phyloP scores from a whole-genome alignment of 2,329 filamentous ascomycete species.

The Diaporthe helianthi region DNA sequence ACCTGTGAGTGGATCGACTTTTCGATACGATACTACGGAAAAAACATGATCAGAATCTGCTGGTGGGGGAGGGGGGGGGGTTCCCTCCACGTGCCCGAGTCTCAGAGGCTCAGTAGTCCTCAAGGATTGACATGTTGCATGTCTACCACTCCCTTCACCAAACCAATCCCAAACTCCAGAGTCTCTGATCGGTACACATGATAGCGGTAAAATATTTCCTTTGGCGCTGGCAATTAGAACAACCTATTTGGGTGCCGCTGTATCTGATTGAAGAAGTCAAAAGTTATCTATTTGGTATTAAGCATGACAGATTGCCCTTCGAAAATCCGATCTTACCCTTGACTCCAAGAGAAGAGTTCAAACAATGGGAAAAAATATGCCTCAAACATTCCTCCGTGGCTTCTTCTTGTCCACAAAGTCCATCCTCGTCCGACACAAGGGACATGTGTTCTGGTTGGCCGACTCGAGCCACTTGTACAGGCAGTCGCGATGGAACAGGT shows the following conservation, averaged over 20 bases:
- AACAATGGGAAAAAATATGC: neutral
- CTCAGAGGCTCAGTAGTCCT: too few relatives aligned
- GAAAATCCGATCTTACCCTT: neutral
- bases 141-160: neutral
- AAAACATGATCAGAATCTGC: too few relatives aligned
- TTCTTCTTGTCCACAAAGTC: constrained; percentile 52
- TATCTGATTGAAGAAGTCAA: neutral
- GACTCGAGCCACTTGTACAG: constrained; percentile 97
- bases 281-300: neutral
- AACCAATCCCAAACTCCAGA: too few relatives aligned
- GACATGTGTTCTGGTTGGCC: constrained; percentile 90
- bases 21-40: neutral
- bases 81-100: neutral
- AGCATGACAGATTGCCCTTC: neutral
- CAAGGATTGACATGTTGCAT: too few relatives aligned
- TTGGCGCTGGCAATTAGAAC: neutral
- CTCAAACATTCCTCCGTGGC: constrained; percentile 15
- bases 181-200: too few relatives aligned
- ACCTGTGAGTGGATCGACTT: neutral
- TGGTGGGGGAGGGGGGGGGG: too few relatives aligned
- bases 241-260: neutral
- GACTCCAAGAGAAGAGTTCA: neutral
- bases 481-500: constrained; percentile 88
- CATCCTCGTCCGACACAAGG: constrained; percentile 90
- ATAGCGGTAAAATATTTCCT: neutral